phyloP scores from a whole-genome alignment of 2,329 filamentous ascomycete genomes.

The Thielaviopsis musarum region DNA sequence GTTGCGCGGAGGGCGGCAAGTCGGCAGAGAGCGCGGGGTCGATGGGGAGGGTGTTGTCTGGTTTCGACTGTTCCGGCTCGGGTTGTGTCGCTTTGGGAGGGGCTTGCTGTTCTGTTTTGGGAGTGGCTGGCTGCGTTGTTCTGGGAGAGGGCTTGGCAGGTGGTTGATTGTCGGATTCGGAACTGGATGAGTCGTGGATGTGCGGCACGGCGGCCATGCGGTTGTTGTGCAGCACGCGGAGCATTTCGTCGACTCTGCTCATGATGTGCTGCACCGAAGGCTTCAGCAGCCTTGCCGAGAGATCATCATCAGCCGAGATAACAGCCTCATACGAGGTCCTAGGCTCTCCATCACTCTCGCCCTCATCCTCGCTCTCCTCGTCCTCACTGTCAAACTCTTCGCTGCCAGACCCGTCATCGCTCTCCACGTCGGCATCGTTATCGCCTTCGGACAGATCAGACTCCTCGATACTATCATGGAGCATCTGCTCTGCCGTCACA shows the following conservation, averaged over 20 bases:
- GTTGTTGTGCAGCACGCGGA: conserved; percentile 53
- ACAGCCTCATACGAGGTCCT: conserved; percentile 28
- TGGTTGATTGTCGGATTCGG: background rate
- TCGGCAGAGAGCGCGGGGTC: background rate
- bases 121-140: background rate
- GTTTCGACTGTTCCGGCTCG: too few relatives aligned
- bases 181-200: conserved; percentile 10
- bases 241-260: conserved; percentile 48
- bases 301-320: conserved; percentile 53
- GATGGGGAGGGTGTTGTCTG: too few relatives aligned
- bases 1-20: background rate
- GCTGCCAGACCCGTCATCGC: background rate
- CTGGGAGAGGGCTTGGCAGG: background rate
- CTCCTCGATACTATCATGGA: conserved; percentile 6
- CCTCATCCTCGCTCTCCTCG: background rate
- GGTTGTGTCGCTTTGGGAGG: background rate
- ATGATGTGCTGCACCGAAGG: conserved; percentile 58
- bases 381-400: background rate
- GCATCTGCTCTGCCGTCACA: background rate
- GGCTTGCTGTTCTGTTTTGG: background rate
- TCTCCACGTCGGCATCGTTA: background rate
- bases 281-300: conserved; percentile 44
- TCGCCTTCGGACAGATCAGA: background rate
- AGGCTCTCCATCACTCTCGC: background rate
- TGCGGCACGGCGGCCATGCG: conserved; percentile 24